Evolutionary conservation across 2,329 filamentous ascomycete species (phyloP).

Genomic region (Lecanicillium sp.): DNA sequence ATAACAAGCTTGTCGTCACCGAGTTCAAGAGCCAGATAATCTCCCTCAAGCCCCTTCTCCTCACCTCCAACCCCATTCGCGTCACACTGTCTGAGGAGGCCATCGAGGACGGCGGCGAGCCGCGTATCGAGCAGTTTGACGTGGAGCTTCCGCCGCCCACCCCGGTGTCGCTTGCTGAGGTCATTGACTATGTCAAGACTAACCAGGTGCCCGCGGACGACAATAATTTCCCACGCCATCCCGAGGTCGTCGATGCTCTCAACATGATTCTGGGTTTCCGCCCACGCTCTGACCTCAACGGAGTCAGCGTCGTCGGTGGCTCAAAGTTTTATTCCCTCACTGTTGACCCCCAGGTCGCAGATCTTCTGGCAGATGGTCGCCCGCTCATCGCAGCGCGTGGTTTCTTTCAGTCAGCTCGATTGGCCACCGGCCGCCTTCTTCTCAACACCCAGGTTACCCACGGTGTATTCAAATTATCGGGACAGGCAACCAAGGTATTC

Average conservation of each 20-base stretch:
- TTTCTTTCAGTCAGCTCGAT: constrained; percentile 49
- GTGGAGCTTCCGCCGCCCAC: constrained; percentile 37
- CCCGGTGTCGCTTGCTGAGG: constrained; percentile 31
- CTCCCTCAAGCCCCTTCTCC: constrained; percentile 29
- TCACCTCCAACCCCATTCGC: constrained; percentile 28
- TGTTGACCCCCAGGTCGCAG: constrained; percentile 20
- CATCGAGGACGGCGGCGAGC: constrained; percentile 6
- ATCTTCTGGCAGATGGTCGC: constrained; percentile 24
- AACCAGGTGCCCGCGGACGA: constrained; percentile 34
- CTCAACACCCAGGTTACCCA: constrained; percentile 52
- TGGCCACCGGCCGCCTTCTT: constrained; percentile 47
- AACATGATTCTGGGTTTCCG: constrained; percentile 44
- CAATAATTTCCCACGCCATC: constrained; percentile 41
- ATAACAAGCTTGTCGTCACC: constrained; percentile 33
- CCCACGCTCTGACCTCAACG: constrained; percentile 30
- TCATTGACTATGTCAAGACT: constrained; percentile 40
- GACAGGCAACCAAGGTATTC: constrained; percentile 32
- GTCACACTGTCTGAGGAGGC: constrained; percentile 31
- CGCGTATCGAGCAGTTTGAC: constrained; percentile 24
- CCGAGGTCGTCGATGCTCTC: constrained; percentile 44
- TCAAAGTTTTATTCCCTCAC: constrained; percentile 44
- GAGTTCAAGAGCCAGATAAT: constrained; percentile 48
- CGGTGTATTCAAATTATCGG: constrained; percentile 42
- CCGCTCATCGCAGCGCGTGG: constrained; percentile 41
- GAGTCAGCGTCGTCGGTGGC: constrained; percentile 37